These are phyloP conservation scores for Citropsis articulata DNA, from an alignment of 345 rosid species.

Conservation along the genomic window DNA sequence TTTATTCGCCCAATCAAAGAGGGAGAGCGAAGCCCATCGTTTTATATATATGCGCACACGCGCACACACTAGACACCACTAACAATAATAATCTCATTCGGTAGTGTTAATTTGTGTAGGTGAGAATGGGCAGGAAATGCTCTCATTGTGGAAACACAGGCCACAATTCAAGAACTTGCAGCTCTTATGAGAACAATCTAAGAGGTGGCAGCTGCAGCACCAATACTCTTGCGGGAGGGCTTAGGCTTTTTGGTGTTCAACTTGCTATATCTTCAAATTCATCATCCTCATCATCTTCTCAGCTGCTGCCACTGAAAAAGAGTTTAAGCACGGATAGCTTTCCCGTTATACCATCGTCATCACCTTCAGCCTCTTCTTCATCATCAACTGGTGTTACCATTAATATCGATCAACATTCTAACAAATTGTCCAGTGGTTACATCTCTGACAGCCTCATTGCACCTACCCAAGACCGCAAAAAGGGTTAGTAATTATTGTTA, in stretches of 20 bases:
- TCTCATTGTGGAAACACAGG: constrained; percentile 36
- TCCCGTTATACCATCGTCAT: background rate
- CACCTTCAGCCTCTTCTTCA: background rate
- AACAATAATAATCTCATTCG: background rate
- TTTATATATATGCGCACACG: background rate
- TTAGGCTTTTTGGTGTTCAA: constrained; percentile 35
- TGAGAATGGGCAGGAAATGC: constrained; percentile 37
- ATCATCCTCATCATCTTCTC: background rate
- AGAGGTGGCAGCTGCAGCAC: background rate
- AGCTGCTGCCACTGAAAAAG: constrained; percentile 11
- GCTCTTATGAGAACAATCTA: background rate
- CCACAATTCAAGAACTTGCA: constrained; percentile 40
- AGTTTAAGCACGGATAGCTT: constrained; percentile 23
- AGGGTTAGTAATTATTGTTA: constrained; percentile 14
- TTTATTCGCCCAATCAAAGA: background rate
- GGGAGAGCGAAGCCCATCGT: background rate
- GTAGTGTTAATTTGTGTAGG: background rate
- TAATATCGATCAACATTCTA: background rate
- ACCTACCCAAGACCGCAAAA: constrained; percentile 22
- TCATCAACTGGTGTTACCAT: background rate
- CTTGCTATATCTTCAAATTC: constrained; percentile 5
- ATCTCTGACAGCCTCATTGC: constrained; percentile 22
- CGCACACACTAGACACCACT: background rate
- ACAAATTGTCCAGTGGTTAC: constrained; percentile 13
- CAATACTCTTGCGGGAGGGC: background rate